These are phyloP conservation scores for Podospora pseudocomata DNA, from an alignment of 495 filamentous ascomycete genomes.

Conservation along the genomic window DNA sequence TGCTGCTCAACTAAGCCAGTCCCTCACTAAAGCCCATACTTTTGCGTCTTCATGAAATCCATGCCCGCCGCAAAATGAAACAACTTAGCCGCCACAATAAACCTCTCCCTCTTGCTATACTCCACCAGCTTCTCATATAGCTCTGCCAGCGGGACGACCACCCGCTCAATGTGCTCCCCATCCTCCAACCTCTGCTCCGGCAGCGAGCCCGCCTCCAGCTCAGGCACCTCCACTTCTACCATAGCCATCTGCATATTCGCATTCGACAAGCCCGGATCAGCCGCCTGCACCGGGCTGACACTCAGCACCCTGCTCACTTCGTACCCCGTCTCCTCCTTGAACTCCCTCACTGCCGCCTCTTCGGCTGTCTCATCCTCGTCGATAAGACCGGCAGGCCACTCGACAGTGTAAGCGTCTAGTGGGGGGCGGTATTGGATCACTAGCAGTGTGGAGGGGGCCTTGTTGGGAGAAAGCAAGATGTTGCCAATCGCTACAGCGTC, in stretches of 20 bases:
- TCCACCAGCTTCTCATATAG: slow-evolving; percentile 48
- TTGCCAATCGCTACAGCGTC: slow-evolving; percentile 57
- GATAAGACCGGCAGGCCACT: slow-evolving; percentile 80
- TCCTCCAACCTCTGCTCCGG: slow-evolving; percentile 72
- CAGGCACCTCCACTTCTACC: slow-evolving; percentile 65
- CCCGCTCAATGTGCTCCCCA: slow-evolving; percentile 78
- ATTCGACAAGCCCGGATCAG: slow-evolving; percentile 69
- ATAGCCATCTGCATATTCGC: slow-evolving; percentile 80
- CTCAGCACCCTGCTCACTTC: slow-evolving; percentile 32
- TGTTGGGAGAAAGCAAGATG: slow-evolving; percentile 48
- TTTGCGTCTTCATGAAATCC: slow-evolving; percentile 38
- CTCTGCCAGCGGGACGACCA: slow-evolving; percentile 63
- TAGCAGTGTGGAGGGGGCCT: slow-evolving; percentile 46
- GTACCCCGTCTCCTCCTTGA: slow-evolving; percentile 90
- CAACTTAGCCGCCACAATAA: slow-evolving; percentile 40
- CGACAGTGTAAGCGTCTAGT: slow-evolving; percentile 69
- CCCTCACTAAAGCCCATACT: slow-evolving; percentile 29
- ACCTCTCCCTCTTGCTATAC: slow-evolving; percentile 38
- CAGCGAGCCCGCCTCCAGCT: slow-evolving; percentile 47
- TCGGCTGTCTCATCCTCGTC: slow-evolving; percentile 76
- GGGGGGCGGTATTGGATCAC: slow-evolving; percentile 71
- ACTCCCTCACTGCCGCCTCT: slow-evolving; percentile 74
- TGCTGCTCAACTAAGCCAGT: no score
- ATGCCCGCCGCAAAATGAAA: slow-evolving; percentile 47
- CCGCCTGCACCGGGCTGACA: slow-evolving; percentile 37